These are phyloP conservation scores for Cladosporium velox DNA, from an alignment of 2,329 filamentous ascomycete genomes.

Conservation along the genomic window DNA sequence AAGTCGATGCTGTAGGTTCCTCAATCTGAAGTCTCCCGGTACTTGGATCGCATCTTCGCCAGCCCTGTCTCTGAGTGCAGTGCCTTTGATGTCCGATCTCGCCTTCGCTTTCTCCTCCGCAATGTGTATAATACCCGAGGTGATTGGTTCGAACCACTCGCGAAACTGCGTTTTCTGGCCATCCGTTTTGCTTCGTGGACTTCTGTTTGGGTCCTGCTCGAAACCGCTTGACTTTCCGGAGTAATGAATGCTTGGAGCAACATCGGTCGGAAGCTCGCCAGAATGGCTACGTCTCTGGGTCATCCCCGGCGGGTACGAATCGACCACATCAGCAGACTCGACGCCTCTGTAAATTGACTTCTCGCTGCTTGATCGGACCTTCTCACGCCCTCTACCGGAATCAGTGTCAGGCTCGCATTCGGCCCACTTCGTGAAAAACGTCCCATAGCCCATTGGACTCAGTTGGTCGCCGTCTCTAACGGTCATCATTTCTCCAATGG, in stretches of 20 bases:
- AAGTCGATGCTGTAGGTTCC: background rate
- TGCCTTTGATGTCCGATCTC: background rate
- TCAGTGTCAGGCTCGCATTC: background rate
- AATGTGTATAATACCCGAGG: background rate
- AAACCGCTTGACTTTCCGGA: background rate
- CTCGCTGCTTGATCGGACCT: background rate
- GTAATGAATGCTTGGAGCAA: too few species aligned
- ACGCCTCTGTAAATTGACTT: background rate
- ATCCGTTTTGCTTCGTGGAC: background rate
- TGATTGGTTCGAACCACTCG: background rate
- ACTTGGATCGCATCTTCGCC: background rate
- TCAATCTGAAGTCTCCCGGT: background rate
- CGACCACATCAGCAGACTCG: too few species aligned
- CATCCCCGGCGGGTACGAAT: too few species aligned
- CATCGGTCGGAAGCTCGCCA: too few species aligned
- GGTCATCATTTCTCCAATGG: background rate
- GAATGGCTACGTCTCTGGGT: too few species aligned
- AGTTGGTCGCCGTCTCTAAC: background rate
- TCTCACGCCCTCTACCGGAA: background rate
- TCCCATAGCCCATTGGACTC: background rate
- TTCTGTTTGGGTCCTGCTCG: background rate
- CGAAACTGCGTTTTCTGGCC: background rate
- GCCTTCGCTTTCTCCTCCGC: background rate
- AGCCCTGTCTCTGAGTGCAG: background rate
- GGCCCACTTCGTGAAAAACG: background rate